Conservation (phyloP, 192 early-diverging fungal species). For the Entophlyctis luteolus region DNA sequence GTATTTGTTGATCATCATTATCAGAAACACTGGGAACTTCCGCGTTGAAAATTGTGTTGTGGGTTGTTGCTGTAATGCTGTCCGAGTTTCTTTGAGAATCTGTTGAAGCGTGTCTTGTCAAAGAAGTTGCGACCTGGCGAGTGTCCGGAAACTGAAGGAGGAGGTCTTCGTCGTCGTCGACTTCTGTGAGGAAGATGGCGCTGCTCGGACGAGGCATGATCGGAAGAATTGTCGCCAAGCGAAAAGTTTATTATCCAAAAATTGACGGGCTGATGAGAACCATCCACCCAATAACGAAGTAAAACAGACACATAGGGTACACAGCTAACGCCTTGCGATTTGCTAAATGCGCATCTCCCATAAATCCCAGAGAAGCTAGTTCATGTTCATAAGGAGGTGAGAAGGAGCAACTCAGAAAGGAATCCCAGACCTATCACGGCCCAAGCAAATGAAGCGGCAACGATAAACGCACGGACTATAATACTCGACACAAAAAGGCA, state of each 20-base stretch:
- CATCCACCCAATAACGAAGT: constrained; percentile 92
- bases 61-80: no score
- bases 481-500: constrained; percentile 59
- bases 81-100: no score
- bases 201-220: no score
- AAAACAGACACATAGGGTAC: constrained; percentile 94
- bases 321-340: constrained; percentile 83
- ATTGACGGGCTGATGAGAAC: constrained; percentile 38
- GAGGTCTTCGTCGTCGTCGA: no score
- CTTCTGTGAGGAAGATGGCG: no score
- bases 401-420: not conserved
- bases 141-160: no score
- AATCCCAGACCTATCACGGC: constrained; percentile 68
- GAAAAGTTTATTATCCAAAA: not conserved
- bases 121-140: no score
- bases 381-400: not conserved
- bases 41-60: no score
- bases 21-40: no score
- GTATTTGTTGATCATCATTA: no score
- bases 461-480: constrained; percentile 70
- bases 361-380: constrained; percentile 85
- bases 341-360: constrained; percentile 79
- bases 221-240: not conserved
- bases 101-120: no score
- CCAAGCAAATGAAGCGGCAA: constrained; percentile 79